Conservation (phyloP, 2,329 filamentous ascomycete genomes). For the Colletotrichum euphorbiae region DNA sequence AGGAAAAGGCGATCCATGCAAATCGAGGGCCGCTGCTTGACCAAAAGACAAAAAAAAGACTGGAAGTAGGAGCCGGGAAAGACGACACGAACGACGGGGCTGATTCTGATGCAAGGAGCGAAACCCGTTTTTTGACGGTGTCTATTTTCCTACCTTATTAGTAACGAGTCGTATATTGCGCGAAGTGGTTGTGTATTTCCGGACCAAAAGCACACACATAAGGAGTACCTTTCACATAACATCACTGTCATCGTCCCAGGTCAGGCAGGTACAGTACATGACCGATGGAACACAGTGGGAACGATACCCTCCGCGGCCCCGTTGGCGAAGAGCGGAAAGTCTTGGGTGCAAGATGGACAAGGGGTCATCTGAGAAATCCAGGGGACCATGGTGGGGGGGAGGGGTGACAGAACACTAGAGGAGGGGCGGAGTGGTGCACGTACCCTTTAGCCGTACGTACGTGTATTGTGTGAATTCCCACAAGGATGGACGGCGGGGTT, state of each 20-base stretch:
- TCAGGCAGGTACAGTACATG: not conserved
- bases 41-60: too few species aligned
- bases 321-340: too few species aligned
- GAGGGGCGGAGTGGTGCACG: not conserved
- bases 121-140: too few species aligned
- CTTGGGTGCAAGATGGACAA: too few species aligned
- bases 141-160: too few species aligned
- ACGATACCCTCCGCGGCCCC: constrained; percentile 1
- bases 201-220: too few species aligned
- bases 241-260: not conserved
- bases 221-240: not conserved
- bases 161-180: too few species aligned
- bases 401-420: not conserved
- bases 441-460: not conserved
- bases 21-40: not conserved
- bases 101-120: constrained; percentile 19
- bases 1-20: not conserved
- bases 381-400: not conserved
- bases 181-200: too few species aligned
- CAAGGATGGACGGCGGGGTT: not conserved
- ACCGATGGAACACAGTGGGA: not conserved
- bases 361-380: not conserved
- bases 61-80: constrained; percentile 3
- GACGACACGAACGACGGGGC: constrained; percentile 16
- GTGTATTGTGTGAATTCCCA: too few species aligned